Evolutionary conservation across 176 grass and related monocot species (phyloP).

Genomic region (Phoenix roebelenii): DNA sequence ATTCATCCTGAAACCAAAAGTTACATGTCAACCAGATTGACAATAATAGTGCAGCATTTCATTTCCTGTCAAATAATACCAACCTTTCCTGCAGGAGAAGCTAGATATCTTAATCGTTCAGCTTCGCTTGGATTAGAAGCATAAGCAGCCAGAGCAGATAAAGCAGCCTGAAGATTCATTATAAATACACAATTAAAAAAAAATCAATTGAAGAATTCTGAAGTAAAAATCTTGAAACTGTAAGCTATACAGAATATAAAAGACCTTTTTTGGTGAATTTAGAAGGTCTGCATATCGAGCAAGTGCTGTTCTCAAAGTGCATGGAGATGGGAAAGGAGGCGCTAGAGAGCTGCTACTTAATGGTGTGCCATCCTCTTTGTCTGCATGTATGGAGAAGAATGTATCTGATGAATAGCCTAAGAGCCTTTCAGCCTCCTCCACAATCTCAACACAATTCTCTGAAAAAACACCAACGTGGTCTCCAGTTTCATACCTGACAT

Average conservation of each 20-base stretch:
- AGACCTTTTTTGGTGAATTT: constrained; percentile 75
- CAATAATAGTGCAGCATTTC: no score
- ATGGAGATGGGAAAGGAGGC: constrained; percentile 82
- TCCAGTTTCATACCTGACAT: constrained; percentile 77
- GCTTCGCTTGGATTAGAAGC: constrained; percentile 59
- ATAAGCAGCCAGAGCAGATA: constrained; percentile 70
- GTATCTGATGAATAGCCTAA: constrained; percentile 56
- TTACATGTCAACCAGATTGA: background rate
- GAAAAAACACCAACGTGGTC: constrained; percentile 83
- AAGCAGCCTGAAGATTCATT: constrained; percentile 48
- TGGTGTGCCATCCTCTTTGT: constrained; percentile 57
- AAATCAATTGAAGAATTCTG: background rate
- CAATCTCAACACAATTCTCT: constrained; percentile 60
- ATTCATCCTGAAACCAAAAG: constrained; percentile 52
- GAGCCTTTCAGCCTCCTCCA: constrained; percentile 54
- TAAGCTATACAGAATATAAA: background rate
- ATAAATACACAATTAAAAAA: constrained; percentile 10
- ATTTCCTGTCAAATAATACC: background rate
- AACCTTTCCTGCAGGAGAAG: constrained; percentile 94
- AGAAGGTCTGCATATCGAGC: constrained; percentile 72
- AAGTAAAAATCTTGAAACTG: no score
- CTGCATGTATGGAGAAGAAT: constrained; percentile 71
- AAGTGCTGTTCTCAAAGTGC: constrained; percentile 64
- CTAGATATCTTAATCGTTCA: constrained; percentile 61
- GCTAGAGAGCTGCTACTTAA: constrained; percentile 58